A percentile compares a stretch with the other conserved stretches of the same genome.
phyloP scores from a whole-genome alignment of 2,329 filamentous ascomycete genomes.

The Aaosphaeria arxii region DNA sequence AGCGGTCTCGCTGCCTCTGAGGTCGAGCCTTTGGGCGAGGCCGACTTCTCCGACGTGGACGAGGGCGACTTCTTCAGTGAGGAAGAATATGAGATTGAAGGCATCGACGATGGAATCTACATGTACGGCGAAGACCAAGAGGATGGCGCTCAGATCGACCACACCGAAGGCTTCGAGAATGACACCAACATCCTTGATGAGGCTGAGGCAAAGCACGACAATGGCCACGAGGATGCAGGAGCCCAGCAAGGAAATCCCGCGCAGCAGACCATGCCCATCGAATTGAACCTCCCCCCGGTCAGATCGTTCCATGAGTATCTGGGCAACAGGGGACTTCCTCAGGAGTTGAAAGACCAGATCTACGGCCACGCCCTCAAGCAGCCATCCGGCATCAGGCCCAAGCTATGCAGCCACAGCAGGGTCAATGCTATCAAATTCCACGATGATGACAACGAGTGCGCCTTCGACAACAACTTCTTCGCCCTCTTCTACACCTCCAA shows the following conservation, averaged over 20 bases:
- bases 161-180: not conserved
- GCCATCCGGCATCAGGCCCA: slow-evolving; percentile 9
- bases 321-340: slow-evolving; percentile 5
- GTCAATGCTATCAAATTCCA: slow-evolving; percentile 12
- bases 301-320: slow-evolving; percentile 10
- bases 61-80: no score
- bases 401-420: slow-evolving; percentile 10
- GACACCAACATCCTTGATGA: no score
- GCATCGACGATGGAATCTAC: no score
- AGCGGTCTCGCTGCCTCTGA: no score
- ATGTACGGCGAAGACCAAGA: not conserved
- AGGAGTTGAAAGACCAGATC: slow-evolving; percentile 14
- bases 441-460: slow-evolving; percentile 9
- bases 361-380: slow-evolving; percentile 9
- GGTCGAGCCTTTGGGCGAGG: no score
- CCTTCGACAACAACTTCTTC: slow-evolving; percentile 3
- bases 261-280: not conserved
- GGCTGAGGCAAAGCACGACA: no score
- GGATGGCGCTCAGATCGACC: not conserved
- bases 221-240: not conserved
- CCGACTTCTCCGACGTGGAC: no score
- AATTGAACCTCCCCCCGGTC: not conserved
- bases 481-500: slow-evolving; percentile 12
- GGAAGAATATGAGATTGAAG: no score
- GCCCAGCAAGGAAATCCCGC: not conserved